Conservation (phyloP, 805 yeast species). For the Nakazawaea holstii region DNA sequence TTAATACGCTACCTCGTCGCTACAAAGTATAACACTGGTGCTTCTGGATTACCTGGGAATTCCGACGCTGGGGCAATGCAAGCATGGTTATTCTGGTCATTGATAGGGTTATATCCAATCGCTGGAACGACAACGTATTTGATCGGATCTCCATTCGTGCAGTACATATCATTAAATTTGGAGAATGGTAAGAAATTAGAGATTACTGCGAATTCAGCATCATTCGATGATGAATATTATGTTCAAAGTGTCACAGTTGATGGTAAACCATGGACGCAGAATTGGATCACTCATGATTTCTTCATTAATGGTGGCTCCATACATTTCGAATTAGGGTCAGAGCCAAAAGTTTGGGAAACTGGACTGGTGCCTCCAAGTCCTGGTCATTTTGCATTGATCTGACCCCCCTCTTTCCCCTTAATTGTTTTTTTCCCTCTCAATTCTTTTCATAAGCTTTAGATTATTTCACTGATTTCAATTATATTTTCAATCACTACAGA, state of each 20-base stretch:
- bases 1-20: slow-evolving; percentile 24
- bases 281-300: slow-evolving; percentile 28
- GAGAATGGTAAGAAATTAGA: slow-evolving; percentile 18
- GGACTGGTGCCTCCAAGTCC: slow-evolving; percentile 25
- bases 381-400: slow-evolving; percentile 14
- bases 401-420: not conserved
- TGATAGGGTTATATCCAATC: slow-evolving; percentile 30
- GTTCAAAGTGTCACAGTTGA: slow-evolving; percentile 25
- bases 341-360: slow-evolving; percentile 21
- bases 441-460: not conserved
- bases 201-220: slow-evolving; percentile 12
- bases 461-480: too few relatives aligned
- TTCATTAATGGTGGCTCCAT: slow-evolving; percentile 23
- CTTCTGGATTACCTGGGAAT: slow-evolving; percentile 29
- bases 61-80: slow-evolving; percentile 36
- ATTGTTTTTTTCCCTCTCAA: not conserved
- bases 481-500: too few relatives aligned
- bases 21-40: slow-evolving; percentile 22
- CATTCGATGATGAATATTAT: slow-evolving; percentile 17
- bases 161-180: slow-evolving; percentile 19
- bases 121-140: slow-evolving; percentile 30
- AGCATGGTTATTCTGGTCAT: slow-evolving; percentile 28
- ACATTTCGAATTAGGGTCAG: slow-evolving; percentile 16
- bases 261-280: slow-evolving; percentile 22
- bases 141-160: slow-evolving; percentile 25